These are phyloP conservation scores for Wickerhamiella alocasiicola DNA, from an alignment of 805 yeast species.

Conservation along the genomic window DNA sequence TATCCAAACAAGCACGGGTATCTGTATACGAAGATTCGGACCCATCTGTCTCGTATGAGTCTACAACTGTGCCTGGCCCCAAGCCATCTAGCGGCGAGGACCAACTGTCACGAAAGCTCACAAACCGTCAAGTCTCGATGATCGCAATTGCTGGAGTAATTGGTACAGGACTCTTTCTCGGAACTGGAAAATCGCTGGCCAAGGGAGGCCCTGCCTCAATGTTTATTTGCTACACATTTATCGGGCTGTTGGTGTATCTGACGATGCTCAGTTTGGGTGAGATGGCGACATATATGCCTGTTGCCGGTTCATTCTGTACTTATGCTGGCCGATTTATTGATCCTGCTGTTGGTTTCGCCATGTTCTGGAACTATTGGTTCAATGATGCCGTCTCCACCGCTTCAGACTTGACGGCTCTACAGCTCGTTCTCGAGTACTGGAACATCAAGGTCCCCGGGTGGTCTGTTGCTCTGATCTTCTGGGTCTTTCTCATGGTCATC, in stretches of 20 bases:
- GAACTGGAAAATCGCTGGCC: slow-evolving; percentile 38
- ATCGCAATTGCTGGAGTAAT: slow-evolving; percentile 69
- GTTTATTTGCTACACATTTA: slow-evolving; percentile 37
- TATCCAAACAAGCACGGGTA: too few species aligned
- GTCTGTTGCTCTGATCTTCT: slow-evolving; percentile 41
- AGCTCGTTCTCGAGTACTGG: slow-evolving; percentile 38
- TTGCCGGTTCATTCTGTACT: slow-evolving; percentile 41
- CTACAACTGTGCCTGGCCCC: background rate
- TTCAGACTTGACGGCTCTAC: slow-evolving; percentile 37
- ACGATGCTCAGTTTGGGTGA: slow-evolving; percentile 46
- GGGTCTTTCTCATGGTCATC: slow-evolving; percentile 35
- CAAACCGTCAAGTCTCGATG: slow-evolving; percentile 45
- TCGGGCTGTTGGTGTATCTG: slow-evolving; percentile 40
- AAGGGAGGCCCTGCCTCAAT: slow-evolving; percentile 43
- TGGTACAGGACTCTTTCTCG: slow-evolving; percentile 51
- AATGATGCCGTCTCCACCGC: slow-evolving; percentile 40
- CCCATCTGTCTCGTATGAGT: too few species aligned
- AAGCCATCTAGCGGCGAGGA: slow-evolving; percentile 19
- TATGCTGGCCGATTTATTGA: slow-evolving; percentile 40
- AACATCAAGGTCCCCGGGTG: slow-evolving; percentile 35
- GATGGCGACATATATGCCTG: slow-evolving; percentile 44
- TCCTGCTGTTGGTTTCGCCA: slow-evolving; percentile 41
- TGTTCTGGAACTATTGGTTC: slow-evolving; percentile 39
- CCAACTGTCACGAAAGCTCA: slow-evolving; percentile 19
- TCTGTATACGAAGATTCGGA: too few species aligned